A percentile compares a stretch with the other conserved stretches of the same genome.
Evolutionary conservation across 192 early-diverging fungal genomes (phyloP).

Genomic region (Gorgonomyces haynaldii): DNA sequence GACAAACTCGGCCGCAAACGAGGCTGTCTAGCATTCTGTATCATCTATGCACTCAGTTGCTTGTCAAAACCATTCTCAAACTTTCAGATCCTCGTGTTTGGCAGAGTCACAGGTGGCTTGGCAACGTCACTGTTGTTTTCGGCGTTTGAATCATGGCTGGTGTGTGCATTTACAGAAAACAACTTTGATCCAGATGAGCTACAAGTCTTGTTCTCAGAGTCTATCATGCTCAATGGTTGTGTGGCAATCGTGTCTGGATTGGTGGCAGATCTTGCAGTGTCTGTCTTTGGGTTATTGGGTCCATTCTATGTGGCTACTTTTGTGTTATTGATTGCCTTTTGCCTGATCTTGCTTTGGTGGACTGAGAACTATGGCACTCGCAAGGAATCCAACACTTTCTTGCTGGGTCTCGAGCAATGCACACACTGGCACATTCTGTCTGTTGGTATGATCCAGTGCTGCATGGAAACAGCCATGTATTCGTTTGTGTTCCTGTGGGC

Average conservation of each 20-base stretch:
- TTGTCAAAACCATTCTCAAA: conserved; percentile 19
- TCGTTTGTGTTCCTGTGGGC: conserved; percentile 39
- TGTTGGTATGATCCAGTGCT: conserved; percentile 33
- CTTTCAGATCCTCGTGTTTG: conserved; percentile 24
- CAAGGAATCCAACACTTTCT: background rate
- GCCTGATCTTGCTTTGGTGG: conserved; percentile 47
- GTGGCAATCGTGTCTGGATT: conserved; percentile 52
- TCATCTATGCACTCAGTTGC: conserved; percentile 27
- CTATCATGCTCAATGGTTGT: conserved; percentile 57
- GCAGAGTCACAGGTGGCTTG: conserved; percentile 34
- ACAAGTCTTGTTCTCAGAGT: conserved; percentile 48
- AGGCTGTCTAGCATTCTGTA: conserved; percentile 23
- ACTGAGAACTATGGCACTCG: conserved; percentile 62
- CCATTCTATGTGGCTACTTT: conserved; percentile 52
- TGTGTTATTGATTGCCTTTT: conserved; percentile 33
- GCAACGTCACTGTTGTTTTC: conserved; percentile 35
- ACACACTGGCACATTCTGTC: conserved; percentile 17
- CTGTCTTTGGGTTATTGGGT: conserved; percentile 37
- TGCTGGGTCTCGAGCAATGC: too few species aligned
- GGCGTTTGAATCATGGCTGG: conserved; percentile 42
- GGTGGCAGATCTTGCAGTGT: conserved; percentile 49
- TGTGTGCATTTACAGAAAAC: conserved; percentile 20
- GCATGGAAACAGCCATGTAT: conserved; percentile 40
- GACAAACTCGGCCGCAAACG: conserved; percentile 40
- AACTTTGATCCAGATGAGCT: conserved; percentile 42